A percentile compares a stretch with the other conserved stretches of the same genome.
Evolutionary conservation across 306 rosid species (phyloP).

Genomic region (Comarum palustre): DNA sequence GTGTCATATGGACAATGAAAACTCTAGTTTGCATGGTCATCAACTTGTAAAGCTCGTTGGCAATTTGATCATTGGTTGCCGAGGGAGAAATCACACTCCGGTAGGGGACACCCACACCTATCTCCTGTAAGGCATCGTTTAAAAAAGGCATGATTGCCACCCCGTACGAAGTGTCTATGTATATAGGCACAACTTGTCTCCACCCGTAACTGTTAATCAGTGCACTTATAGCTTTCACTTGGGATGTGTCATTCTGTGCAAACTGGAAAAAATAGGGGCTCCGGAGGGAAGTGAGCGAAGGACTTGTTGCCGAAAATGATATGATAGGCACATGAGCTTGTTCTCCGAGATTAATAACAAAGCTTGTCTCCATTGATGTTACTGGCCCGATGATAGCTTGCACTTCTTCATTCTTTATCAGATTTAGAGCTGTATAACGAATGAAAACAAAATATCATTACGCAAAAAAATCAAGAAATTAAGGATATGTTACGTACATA

Average conservation of each 20-base stretch:
- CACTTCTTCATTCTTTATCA: conserved; percentile 3
- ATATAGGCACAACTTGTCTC: conserved; percentile 47
- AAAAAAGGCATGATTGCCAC: conserved; percentile 37
- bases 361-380: conserved; percentile 35
- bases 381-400: conserved; percentile 34
- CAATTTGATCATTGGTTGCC: conserved; percentile 39
- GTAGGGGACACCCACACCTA: conserved; percentile 29
- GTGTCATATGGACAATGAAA: conserved; percentile 47
- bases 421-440: neutral
- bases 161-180: conserved; percentile 40
- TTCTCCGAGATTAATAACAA: conserved; percentile 30
- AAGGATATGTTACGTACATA: neutral
- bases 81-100: conserved; percentile 30
- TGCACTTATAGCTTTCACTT: conserved; percentile 34
- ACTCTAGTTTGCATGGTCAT: conserved; percentile 46
- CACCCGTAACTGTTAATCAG: conserved; percentile 43
- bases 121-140: conserved; percentile 35
- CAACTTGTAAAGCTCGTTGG: conserved; percentile 37
- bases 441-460: neutral
- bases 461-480: too few species aligned
- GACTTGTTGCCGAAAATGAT: conserved; percentile 50
- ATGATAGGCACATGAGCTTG: conserved; percentile 41
- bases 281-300: conserved; percentile 33
- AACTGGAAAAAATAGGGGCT: conserved; percentile 44
- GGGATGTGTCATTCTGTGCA: conserved; percentile 36